Evolutionary conservation across 352 stramenopile genomes (phyloP).

Genomic region (Phytophthora constricta): DNA sequence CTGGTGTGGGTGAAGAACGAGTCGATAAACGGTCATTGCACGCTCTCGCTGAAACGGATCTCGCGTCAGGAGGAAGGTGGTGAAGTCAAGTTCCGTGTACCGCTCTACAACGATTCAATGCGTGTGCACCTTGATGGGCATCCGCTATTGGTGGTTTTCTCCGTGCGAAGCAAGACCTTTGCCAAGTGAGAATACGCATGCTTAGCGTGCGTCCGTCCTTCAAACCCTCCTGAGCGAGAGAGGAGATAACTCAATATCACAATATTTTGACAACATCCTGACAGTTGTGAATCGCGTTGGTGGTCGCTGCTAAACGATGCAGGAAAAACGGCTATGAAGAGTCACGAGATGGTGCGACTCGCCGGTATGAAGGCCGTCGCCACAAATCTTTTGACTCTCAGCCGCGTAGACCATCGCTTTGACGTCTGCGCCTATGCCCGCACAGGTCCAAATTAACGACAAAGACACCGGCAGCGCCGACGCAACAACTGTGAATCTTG

Average conservation of each 20-base stretch:
- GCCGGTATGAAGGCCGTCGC: background rate
- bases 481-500: background rate
- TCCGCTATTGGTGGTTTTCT: slow-evolving; percentile 77
- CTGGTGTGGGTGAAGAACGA: slow-evolving; percentile 87
- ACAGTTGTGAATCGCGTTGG: background rate
- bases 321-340: slow-evolving; percentile 11
- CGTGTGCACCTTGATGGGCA: slow-evolving; percentile 75
- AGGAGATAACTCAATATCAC: slow-evolving; percentile 35
- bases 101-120: slow-evolving; percentile 84
- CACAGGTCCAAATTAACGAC: background rate
- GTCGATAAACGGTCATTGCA: slow-evolving; percentile 79
- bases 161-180: slow-evolving; percentile 84
- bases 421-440: slow-evolving; percentile 5
- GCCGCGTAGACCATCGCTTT: background rate
- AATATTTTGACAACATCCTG: slow-evolving; percentile 15
- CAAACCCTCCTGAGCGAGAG: slow-evolving; percentile 16
- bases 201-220: slow-evolving; percentile 28
- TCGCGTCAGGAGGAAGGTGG: slow-evolving; percentile 67
- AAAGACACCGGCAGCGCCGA: background rate
- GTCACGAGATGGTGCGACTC: slow-evolving; percentile 18
- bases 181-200: slow-evolving; percentile 60
- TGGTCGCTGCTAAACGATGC: too few relatives aligned
- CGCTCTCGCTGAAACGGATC: slow-evolving; percentile 81
- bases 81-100: slow-evolving; percentile 79
- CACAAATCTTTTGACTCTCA: slow-evolving; percentile 23